Conservation (phyloP, 2,329 filamentous ascomycete species). For the Macrophomina pseudophaseolina region DNA sequence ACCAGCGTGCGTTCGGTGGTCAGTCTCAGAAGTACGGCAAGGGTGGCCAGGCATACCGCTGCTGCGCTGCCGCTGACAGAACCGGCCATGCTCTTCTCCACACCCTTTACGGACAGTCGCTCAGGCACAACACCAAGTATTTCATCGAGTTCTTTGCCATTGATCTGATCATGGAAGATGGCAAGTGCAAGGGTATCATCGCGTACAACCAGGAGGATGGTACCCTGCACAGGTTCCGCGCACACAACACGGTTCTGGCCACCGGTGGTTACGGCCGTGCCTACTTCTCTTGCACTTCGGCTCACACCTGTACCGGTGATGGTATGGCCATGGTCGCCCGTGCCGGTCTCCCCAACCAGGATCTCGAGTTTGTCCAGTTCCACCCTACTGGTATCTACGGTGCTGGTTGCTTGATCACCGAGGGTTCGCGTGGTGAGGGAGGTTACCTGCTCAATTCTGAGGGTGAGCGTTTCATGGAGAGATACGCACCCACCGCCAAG, state of each 20-base stretch:
- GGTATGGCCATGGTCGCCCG: slow-evolving; percentile 99
- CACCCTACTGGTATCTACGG: slow-evolving; percentile 99
- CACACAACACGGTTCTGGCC: slow-evolving; percentile 94
- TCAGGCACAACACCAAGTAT: slow-evolving; percentile 98
- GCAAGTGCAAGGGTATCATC: slow-evolving; percentile 93
- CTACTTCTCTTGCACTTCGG: slow-evolving; percentile 98
- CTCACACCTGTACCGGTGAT: slow-evolving; percentile 98
- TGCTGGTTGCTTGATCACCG: slow-evolving; percentile 95
- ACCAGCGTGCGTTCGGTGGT: slow-evolving; percentile 98
- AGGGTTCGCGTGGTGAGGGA: slow-evolving; percentile 97
- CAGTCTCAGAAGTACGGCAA: slow-evolving; percentile 95
- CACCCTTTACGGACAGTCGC: slow-evolving; percentile 96
- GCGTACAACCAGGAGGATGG: slow-evolving; percentile 99
- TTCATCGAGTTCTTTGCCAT: slow-evolving; percentile 99
- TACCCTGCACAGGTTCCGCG: slow-evolving; percentile 94
- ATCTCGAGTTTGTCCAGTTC: slow-evolving; percentile 99
- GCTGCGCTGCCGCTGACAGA: slow-evolving; percentile 93
- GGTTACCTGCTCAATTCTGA: slow-evolving; percentile 97
- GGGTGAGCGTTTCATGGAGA: slow-evolving; percentile 99
- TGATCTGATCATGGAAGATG: slow-evolving; percentile 96
- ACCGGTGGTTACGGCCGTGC: slow-evolving; percentile 97
- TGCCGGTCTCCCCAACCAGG: slow-evolving; percentile 96
- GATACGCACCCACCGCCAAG: slow-evolving; percentile 96
- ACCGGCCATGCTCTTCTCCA: slow-evolving; percentile 97
- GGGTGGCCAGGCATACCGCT: slow-evolving; percentile 97